Conservation (phyloP, 208 protist genomes). For the Porcisia deanei region DNA sequence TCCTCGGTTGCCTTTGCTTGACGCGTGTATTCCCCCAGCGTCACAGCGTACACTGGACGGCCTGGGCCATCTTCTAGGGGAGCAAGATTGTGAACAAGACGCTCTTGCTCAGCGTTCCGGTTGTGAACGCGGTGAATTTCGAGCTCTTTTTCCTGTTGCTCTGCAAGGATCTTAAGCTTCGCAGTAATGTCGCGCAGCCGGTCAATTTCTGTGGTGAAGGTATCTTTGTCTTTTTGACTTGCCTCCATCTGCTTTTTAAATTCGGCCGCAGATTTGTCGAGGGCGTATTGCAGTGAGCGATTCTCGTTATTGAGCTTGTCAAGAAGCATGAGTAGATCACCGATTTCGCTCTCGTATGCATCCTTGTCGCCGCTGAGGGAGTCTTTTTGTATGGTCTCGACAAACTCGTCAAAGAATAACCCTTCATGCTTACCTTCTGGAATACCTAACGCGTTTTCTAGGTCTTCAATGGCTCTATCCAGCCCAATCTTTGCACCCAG, state of each 20-base stretch:
- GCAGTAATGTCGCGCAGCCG: constrained; percentile 47
- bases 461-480: constrained; percentile 46
- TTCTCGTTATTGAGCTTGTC: constrained; percentile 64
- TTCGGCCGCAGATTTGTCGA: constrained; percentile 45
- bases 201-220: constrained; percentile 31
- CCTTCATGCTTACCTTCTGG: constrained; percentile 42
- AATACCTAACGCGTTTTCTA: constrained; percentile 36
- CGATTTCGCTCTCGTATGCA: constrained; percentile 74
- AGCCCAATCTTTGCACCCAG: constrained; percentile 39
- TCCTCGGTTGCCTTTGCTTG: constrained; percentile 8
- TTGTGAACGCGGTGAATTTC: constrained; percentile 31
- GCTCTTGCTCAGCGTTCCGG: constrained; percentile 31
- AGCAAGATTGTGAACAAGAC: constrained; percentile 33
- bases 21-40: constrained; percentile 25
- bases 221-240: constrained; percentile 47
- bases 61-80: background rate
- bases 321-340: constrained; percentile 51
- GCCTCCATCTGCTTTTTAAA: constrained; percentile 47
- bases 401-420: constrained; percentile 44
- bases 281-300: constrained; percentile 45
- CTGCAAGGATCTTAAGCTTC: constrained; percentile 47
- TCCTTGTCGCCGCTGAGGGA: constrained; percentile 45
- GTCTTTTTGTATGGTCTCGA: constrained; percentile 35
- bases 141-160: constrained; percentile 42
- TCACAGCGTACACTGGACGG: constrained; percentile 24